Evolutionary conservation across 2,329 filamentous ascomycete genomes (phyloP), one percentile per base, ranked within the genome.

Genomic region (Moelleriella libera): DNA sequence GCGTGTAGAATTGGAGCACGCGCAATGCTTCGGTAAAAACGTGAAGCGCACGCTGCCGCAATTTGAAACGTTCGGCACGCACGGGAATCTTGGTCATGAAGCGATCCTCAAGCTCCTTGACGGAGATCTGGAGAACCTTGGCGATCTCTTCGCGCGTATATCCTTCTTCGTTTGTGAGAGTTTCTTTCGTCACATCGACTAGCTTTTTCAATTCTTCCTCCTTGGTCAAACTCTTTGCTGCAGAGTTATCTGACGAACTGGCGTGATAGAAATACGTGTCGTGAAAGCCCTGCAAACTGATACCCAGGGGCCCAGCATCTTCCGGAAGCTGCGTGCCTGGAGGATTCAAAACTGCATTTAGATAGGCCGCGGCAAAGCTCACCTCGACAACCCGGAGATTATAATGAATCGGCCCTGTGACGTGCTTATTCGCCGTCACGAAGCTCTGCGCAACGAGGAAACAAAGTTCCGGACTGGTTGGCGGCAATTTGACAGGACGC

Each of bases 321-420:
- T 75, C 67, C 14, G 86, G 82, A 1, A 97, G 78, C 31, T 69
- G 63, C 1, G 77, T 80, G 37, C 70, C 71, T 0, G 70, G 60
- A 9, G 76, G 73, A 61, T 75, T 77, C 49, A 80, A 66, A 30
- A 70, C 67, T 30, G 78, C 75, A 54, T 81, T 72, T 50, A 83
- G 71, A 58, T 77, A 80, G 29, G 75, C 76, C 3, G 92, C 88
- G 3, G 92, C 92, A 32, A 98, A 75, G 47, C 85, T 92, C 68
- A 88, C 94, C 67, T 98, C 92, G 39, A 96, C 92, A 1, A 98
- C 92, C 30, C 92, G 84, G 29, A 98, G 77, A 64, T 98, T 98
- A 72, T 97, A 98, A 72, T 90, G 88, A 53, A 94, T 82, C 0
- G 90, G 90, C 0, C 84, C 92, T 1, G 90, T 95, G 51, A 90